Percentiles rank a stretch among this genome's conserved stretches.
These are phyloP conservation scores for Rhododendron vialii DNA, from an alignment of 148 eudicot species.

Conservation along the genomic window DNA sequence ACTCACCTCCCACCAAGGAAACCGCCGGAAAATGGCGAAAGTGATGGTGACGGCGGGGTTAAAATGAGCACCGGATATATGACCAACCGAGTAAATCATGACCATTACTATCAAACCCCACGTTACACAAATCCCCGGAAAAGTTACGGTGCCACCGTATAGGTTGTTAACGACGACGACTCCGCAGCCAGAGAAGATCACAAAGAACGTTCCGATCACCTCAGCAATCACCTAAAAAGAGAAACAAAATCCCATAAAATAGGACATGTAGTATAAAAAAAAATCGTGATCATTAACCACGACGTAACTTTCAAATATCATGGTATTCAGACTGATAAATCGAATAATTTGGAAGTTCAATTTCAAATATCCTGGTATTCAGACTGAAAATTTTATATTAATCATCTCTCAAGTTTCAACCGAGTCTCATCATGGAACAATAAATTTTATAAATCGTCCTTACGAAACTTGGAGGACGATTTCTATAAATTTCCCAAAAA, in stretches of 20 bases:
- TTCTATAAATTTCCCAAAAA: too few species aligned
- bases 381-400: too few species aligned
- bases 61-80: slow-evolving; percentile 86
- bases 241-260: neutral
- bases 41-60: slow-evolving; percentile 86
- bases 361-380: neutral
- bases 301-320: neutral
- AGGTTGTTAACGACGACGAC: slow-evolving; percentile 61
- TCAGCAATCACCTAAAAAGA: slow-evolving; percentile 16
- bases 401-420: too few species aligned
- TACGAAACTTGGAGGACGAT: too few species aligned
- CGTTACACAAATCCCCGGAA: slow-evolving; percentile 73
- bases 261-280: neutral
- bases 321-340: too few species aligned
- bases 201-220: slow-evolving; percentile 50
- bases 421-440: too few species aligned
- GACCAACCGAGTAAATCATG: slow-evolving; percentile 76
- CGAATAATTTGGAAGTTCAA: neutral
- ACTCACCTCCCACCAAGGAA: slow-evolving; percentile 57
- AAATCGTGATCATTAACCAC: neutral
- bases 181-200: slow-evolving; percentile 81
- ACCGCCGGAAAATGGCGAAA: slow-evolving; percentile 52
- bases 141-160: slow-evolving; percentile 52
- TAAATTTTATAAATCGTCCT: too few species aligned
- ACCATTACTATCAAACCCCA: slow-evolving; percentile 89